Conservation (phyloP, 106 monocot genomes). For the Acorus gramineus region DNA sequence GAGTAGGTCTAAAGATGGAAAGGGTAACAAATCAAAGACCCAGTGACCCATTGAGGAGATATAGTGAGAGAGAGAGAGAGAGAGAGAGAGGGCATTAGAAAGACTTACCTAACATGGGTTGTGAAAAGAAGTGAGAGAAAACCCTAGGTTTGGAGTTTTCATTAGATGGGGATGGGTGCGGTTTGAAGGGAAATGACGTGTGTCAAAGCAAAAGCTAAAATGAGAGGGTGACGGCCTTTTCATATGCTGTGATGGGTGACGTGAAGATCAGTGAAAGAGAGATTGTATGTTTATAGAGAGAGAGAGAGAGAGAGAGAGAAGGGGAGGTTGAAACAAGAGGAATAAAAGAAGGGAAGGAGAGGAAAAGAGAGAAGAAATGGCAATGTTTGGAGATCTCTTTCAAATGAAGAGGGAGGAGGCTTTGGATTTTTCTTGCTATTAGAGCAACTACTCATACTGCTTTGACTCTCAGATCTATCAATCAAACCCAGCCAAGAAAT, state of each 20-base stretch:
- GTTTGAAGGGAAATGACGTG: neutral
- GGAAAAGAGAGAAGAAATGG: neutral
- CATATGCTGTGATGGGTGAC: constrained; percentile 1
- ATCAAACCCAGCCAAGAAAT: constrained; percentile 1
- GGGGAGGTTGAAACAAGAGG: neutral
- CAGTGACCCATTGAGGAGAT: too few species aligned
- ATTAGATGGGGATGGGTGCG: too few species aligned
- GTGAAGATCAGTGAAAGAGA: constrained; percentile 5
- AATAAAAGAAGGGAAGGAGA: neutral
- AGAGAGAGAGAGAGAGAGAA: constrained; percentile 6
- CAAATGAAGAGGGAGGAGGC: neutral
- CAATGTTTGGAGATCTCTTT: neutral
- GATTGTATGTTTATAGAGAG: neutral
- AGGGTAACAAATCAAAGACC: too few species aligned
- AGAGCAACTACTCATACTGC: neutral
- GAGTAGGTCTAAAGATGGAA: too few species aligned
- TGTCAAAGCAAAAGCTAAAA: neutral
- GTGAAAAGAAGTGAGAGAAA: too few species aligned
- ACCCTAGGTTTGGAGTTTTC: too few species aligned
- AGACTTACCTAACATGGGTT: too few species aligned
- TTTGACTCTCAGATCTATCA: neutral
- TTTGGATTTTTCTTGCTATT: constrained; percentile 5
- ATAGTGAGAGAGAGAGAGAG: too few species aligned
- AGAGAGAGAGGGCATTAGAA: too few species aligned
- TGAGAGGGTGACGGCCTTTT: constrained; percentile 7